Evolutionary conservation across 768 basidiomycete species (phyloP), one percentile per base, ranked within the genome.

Genomic region (Mycena belliarum): DNA sequence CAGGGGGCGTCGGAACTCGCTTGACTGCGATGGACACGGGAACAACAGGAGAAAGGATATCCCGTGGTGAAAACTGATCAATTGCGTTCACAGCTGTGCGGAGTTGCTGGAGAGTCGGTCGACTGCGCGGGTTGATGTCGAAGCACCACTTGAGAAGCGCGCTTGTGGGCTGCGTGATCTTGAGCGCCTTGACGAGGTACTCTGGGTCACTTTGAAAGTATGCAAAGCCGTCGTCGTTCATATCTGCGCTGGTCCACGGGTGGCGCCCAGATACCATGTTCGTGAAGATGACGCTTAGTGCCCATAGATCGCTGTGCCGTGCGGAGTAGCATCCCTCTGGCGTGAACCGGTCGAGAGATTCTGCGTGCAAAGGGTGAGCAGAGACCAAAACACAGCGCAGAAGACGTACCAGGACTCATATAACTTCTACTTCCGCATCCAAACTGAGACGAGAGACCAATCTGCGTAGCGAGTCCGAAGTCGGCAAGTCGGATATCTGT

Each of bases 401-500:
- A 29, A 20, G 11, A 63, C 58, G 35, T 11, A 63, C 58, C 62
- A 16, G 58, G 62, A 23, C 49, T 57, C 75, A 78, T 77, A 41
- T 78, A 80, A 23, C 59, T 59, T 3, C 60, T 44, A 16, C 68
- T 76, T 0, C 79, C 80, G 18, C 70, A 70, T 1, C 71, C 68
- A 35, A 70, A 67, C 15, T 72, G 66, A 25, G 46, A 16, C 57
- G 41, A 71, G 21, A 69, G 37, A 15, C 56, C 63, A 32, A 59
- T 52, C 37, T 61, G 59, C 12, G 75, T 77, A 6, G 72, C 69
- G 12, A 83, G 68, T 7, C 85, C 84, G 73, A 85, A 86, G 65
- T 85, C 83, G 10, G 80, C 76, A 42, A 85, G 70, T 47, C 72
- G 72, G 40, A 83, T 72, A 49, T 66, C 68, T n/a, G 47, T 49